These are phyloP conservation scores for Hyphodiscus sp. DNA, from an alignment of 2,329 filamentous ascomycete species.

Conservation along the genomic window DNA sequence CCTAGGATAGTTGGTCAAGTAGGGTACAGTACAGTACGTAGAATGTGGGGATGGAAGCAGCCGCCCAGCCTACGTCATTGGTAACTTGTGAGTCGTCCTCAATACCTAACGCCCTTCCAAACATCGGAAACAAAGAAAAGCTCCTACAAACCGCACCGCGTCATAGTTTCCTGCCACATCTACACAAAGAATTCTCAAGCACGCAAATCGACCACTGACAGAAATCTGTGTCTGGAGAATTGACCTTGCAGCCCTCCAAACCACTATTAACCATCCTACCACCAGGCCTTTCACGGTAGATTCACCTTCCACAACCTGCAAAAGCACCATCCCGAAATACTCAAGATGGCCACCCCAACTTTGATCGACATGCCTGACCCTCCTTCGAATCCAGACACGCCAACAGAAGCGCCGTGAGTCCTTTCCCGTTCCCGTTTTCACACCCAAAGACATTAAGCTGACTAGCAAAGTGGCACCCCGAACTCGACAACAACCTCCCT, in stretches of 20 bases:
- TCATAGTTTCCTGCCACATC: too few relatives aligned
- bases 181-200: too few relatives aligned
- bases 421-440: constrained; percentile 13
- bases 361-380: constrained; percentile 80
- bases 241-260: background rate
- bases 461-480: constrained; percentile 68
- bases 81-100: background rate
- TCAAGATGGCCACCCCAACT: constrained; percentile 37
- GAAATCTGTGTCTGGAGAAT: too few relatives aligned
- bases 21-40: background rate
- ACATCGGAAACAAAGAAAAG: background rate
- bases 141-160: too few relatives aligned
- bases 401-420: constrained; percentile 82
- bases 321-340: background rate
- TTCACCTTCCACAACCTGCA: background rate
- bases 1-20: background rate
- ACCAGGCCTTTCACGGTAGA: background rate
- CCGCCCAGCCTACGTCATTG: background rate
- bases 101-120: background rate
- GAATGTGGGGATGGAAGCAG: background rate
- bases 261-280: background rate
- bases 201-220: too few relatives aligned
- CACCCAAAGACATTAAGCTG: constrained; percentile 15
- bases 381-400: constrained; percentile 76
- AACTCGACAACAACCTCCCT: constrained; percentile 90